Conservation (phyloP, 495 filamentous ascomycete genomes). For the Geopyxis carbonaria region DNA sequence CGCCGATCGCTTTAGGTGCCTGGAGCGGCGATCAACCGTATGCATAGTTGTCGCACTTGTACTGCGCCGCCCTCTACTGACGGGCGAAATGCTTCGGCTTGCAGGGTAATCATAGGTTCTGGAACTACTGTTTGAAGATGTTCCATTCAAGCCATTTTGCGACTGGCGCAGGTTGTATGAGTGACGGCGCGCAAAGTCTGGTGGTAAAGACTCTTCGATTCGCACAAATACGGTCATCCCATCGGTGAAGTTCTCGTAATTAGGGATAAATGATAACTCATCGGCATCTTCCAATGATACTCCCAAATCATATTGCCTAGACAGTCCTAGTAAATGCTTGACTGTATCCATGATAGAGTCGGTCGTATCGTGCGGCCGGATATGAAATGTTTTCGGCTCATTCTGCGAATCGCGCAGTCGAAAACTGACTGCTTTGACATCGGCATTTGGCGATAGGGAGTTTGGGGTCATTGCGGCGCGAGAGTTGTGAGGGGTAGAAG, state of each 20-base stretch:
- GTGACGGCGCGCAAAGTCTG: slow-evolving; percentile 21
- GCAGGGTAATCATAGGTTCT: slow-evolving; percentile 26
- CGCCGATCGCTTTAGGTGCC: slow-evolving; percentile 18
- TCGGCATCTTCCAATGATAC: slow-evolving; percentile 82
- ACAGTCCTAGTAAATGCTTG: slow-evolving; percentile 93
- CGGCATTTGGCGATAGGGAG: slow-evolving; percentile 34
- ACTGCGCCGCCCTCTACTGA: slow-evolving; percentile 58
- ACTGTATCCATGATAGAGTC: slow-evolving; percentile 92
- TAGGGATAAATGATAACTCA: slow-evolving; percentile 75
- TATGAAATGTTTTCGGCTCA: slow-evolving; percentile 70
- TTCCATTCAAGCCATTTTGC: slow-evolving; percentile 27
- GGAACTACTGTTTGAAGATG: too few relatives aligned
- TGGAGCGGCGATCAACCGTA: slow-evolving; percentile 18
- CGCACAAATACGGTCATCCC: slow-evolving; percentile 82
- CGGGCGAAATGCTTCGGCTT: slow-evolving; percentile 60
- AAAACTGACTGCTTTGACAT: slow-evolving; percentile 70
- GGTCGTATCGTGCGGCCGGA: slow-evolving; percentile 82
- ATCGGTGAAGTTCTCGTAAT: slow-evolving; percentile 83
- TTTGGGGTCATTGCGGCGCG: slow-evolving; percentile 23
- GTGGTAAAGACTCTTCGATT: slow-evolving; percentile 41
- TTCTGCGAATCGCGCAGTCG: slow-evolving; percentile 36
- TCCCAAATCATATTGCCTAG: slow-evolving; percentile 44
- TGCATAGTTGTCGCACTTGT: slow-evolving; percentile 40
- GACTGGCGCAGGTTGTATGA: slow-evolving; percentile 27
- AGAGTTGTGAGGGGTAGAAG: slow-evolving; percentile 21